These are phyloP conservation scores for Penicillium sp. DNA, from an alignment of 2,329 filamentous ascomycete genomes.

Conservation along the genomic window DNA sequence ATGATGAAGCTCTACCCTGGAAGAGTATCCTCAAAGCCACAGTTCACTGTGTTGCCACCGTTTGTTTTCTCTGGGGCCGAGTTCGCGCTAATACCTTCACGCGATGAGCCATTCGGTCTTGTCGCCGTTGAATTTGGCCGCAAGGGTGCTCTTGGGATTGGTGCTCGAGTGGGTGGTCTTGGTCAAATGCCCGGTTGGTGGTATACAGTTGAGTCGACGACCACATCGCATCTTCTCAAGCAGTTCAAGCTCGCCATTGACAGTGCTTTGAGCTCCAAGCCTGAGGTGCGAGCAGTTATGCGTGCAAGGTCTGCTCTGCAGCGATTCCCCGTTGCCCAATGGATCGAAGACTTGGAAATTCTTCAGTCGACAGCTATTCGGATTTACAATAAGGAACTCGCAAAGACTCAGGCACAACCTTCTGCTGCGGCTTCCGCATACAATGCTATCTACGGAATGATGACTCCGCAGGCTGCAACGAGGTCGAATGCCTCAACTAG, in stretches of 20 bases:
- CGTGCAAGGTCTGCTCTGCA: slow-evolving; percentile 61
- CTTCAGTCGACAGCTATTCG: slow-evolving; percentile 59
- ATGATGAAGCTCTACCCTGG: slow-evolving; percentile 64
- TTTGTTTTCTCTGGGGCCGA: slow-evolving; percentile 65
- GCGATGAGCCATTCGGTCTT: slow-evolving; percentile 65
- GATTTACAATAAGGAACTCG: slow-evolving; percentile 47
- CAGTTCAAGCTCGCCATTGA: slow-evolving; percentile 63
- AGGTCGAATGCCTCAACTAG: slow-evolving; percentile 22
- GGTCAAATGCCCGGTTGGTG: slow-evolving; percentile 70
- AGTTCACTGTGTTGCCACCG: slow-evolving; percentile 63
- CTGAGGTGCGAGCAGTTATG: slow-evolving; percentile 57
- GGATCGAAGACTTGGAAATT: slow-evolving; percentile 61
- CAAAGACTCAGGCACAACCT: slow-evolving; percentile 29
- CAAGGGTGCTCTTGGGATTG: slow-evolving; percentile 64
- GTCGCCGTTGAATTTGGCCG: slow-evolving; percentile 66
- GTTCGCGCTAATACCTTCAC: slow-evolving; percentile 63
- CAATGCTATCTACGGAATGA: slow-evolving; percentile 40
- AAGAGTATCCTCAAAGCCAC: slow-evolving; percentile 63
- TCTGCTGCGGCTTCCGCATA: slow-evolving; percentile 40
- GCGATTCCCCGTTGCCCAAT: slow-evolving; percentile 63
- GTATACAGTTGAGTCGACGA: slow-evolving; percentile 64
- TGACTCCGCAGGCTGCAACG: slow-evolving; percentile 24
- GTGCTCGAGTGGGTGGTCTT: slow-evolving; percentile 61
- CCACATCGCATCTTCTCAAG: slow-evolving; percentile 58
- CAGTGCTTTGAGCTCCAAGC: slow-evolving; percentile 56